phyloP scores from a whole-genome alignment of 176 grass and related monocot species.

The Musa troglodytarum region DNA sequence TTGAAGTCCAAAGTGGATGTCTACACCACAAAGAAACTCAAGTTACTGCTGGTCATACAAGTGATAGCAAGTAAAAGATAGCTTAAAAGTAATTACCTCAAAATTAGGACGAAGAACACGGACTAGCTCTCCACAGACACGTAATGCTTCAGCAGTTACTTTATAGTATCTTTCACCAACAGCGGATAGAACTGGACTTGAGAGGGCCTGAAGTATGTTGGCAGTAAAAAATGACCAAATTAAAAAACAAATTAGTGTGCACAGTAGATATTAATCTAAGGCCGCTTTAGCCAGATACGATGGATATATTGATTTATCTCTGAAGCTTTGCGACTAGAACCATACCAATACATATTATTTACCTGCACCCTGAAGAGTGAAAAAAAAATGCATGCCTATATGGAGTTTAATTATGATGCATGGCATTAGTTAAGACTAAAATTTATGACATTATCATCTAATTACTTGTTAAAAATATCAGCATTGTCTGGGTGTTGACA shows the following conservation, averaged over 20 bases:
- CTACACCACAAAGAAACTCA: constrained; percentile 31
- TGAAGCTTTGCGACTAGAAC: not conserved
- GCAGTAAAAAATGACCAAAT: not conserved
- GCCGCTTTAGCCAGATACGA: not conserved
- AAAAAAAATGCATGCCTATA: too few relatives aligned
- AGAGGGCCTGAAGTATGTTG: constrained; percentile 53
- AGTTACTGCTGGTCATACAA: not conserved
- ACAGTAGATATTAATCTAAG: not conserved
- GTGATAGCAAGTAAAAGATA: constrained; percentile 10
- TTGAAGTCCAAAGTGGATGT: constrained; percentile 50
- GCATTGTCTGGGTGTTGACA: too few relatives aligned
- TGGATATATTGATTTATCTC: not conserved
- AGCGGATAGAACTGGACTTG: constrained; percentile 77
- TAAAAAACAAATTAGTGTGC: not conserved
- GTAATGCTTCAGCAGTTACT: constrained; percentile 95
- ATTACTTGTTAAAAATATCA: too few relatives aligned
- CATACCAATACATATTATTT: too few relatives aligned
- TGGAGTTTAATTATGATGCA: too few relatives aligned
- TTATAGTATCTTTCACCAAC: constrained; percentile 99
- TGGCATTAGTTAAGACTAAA: too few relatives aligned
- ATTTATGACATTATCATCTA: too few relatives aligned
- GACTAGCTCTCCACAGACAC: constrained; percentile 90
- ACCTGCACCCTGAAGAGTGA: too few relatives aligned
- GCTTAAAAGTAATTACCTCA: constrained; percentile 38
- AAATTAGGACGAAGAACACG: constrained; percentile 80